phyloP scores from a whole-genome alignment of 208 protist species.

The Dictyostelium gargantuum region DNA sequence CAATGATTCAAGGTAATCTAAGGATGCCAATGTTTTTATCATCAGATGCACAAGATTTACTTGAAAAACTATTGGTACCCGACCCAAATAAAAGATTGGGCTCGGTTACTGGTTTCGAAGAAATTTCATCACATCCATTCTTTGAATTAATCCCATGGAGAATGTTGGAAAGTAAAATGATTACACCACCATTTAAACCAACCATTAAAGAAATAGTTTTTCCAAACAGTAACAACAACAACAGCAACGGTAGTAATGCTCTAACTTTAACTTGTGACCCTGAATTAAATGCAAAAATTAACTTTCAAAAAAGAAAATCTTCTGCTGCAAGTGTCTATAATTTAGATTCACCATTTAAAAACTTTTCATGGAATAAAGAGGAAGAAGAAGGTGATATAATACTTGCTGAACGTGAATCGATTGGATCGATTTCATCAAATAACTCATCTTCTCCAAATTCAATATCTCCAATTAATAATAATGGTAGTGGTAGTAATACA shows the following conservation, averaged over 20 bases:
- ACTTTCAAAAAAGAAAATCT: conserved; percentile 35
- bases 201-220: conserved; percentile 3
- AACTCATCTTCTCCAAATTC: background rate
- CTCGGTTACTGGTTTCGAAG: conserved; percentile 7
- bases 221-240: background rate
- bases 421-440: conserved; percentile 15
- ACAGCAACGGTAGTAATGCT: background rate
- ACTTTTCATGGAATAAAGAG: conserved; percentile 53
- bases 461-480: background rate
- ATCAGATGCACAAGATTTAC: conserved; percentile 25
- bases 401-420: background rate
- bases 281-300: conserved; percentile 49
- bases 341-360: conserved; percentile 38
- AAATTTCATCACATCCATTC: conserved; percentile 79
- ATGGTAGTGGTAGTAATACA: background rate
- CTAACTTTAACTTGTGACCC: background rate
- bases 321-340: background rate
- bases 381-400: background rate
- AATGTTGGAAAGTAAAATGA: conserved; percentile 67
- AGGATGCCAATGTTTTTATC: conserved; percentile 62
- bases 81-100: conserved; percentile 79
- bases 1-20: conserved; percentile 67
- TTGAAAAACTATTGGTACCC: conserved; percentile 78
- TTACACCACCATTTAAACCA: conserved; percentile 53
- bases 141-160: conserved; percentile 81